Conservation (phyloP, 495 filamentous ascomycete genomes). For the Polyplosphaeria fusca region DNA sequence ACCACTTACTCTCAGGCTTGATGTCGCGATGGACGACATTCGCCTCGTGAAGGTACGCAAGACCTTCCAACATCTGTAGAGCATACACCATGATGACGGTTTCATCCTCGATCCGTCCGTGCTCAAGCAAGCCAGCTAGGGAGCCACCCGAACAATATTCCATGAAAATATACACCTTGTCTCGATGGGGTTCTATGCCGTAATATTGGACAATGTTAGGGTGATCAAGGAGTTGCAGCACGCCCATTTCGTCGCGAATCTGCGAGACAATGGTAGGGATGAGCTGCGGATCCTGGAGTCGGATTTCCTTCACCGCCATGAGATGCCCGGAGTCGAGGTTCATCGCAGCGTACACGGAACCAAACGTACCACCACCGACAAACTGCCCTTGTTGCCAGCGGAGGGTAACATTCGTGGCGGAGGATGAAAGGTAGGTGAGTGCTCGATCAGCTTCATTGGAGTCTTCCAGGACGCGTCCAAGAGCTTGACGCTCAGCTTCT, state of each 20-base stretch:
- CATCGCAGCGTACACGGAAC: constrained; percentile 94
- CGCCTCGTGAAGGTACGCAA: constrained; percentile 89
- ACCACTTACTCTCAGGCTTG: constrained; percentile 84
- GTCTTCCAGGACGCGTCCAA: constrained; percentile 87
- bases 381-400: constrained; percentile 98
- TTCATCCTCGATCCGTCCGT: constrained; percentile 96
- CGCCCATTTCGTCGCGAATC: constrained; percentile 95
- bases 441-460: constrained; percentile 94
- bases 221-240: constrained; percentile 90
- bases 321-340: constrained; percentile 92
- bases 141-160: constrained; percentile 97
- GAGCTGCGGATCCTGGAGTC: constrained; percentile 91
- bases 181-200: constrained; percentile 94
- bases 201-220: constrained; percentile 98
- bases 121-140: constrained; percentile 83
- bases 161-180: constrained; percentile 99
- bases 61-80: constrained; percentile 89
- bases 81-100: constrained; percentile 98
- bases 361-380: constrained; percentile 94
- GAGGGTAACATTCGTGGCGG: constrained; percentile 88
- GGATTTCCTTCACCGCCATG: constrained; percentile 99
- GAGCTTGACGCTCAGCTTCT: constrained; percentile 80
- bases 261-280: constrained; percentile 90
- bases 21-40: constrained; percentile 94
- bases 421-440: constrained; percentile 86